These are phyloP conservation scores for Macrophomina pseudophaseolina DNA, from an alignment of 2,329 filamentous ascomycete species.

Conservation along the genomic window DNA sequence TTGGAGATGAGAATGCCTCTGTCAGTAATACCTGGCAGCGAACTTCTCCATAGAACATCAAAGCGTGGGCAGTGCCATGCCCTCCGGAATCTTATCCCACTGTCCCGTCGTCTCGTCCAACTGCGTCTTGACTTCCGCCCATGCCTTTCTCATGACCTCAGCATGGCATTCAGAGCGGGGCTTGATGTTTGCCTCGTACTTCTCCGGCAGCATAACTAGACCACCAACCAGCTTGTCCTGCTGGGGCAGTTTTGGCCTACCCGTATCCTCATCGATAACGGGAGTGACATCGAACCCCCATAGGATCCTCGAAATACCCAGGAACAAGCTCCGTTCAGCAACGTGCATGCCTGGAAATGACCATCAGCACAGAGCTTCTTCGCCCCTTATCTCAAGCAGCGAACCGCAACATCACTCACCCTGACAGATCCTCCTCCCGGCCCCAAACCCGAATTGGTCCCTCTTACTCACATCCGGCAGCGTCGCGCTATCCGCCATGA, in stretches of 20 bases:
- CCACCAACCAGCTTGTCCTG: slow-evolving; percentile 32
- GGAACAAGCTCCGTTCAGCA: slow-evolving; percentile 26
- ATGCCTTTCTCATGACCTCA: slow-evolving; percentile 29
- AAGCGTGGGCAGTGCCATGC: slow-evolving; percentile 24
- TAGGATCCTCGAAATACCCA: slow-evolving; percentile 25
- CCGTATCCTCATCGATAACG: neutral
- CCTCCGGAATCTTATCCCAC: slow-evolving; percentile 34
- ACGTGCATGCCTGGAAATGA: slow-evolving; percentile 25
- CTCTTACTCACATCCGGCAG: slow-evolving; percentile 47
- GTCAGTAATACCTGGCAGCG: too few relatives aligned
- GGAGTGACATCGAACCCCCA: slow-evolving; percentile 28
- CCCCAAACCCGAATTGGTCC: slow-evolving; percentile 58
- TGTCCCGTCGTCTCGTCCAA: slow-evolving; percentile 30
- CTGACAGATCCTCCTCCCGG: slow-evolving; percentile 59
- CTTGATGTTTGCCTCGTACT: slow-evolving; percentile 31
- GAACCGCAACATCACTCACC: slow-evolving; percentile 36
- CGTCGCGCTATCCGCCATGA: slow-evolving; percentile 39
- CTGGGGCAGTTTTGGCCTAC: slow-evolving; percentile 1
- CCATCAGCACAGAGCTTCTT: neutral
- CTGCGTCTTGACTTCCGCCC: slow-evolving; percentile 29
- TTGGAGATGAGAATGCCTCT: neutral
- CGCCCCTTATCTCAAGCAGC: too few relatives aligned
- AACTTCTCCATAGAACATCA: neutral
- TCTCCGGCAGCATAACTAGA: slow-evolving; percentile 31
- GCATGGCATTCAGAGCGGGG: slow-evolving; percentile 29